Conservation (phyloP, 192 early-diverging fungal species). For the Gaertneriomyces semiglobifer region DNA sequence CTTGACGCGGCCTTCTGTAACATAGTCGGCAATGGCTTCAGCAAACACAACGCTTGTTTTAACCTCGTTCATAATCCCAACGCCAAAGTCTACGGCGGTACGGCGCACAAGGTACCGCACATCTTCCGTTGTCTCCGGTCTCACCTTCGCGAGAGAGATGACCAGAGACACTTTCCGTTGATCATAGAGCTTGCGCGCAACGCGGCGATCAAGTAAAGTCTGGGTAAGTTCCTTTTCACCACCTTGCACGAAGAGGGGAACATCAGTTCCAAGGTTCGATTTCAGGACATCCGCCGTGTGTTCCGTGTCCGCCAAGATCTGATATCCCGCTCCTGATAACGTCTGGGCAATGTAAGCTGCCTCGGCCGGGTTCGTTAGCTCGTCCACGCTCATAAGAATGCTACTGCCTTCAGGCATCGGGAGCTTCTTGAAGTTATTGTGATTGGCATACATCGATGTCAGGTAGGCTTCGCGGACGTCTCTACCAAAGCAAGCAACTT, state of each 20-base stretch:
- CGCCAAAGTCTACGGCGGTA: constrained; percentile 48
- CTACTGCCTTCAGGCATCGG: constrained; percentile 61
- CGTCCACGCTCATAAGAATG: constrained; percentile 64
- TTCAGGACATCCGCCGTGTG: constrained; percentile 52
- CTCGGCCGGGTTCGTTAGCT: constrained; percentile 67
- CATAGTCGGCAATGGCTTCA: constrained; percentile 51
- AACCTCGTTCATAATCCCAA: constrained; percentile 54
- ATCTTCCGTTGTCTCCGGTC: constrained; percentile 34
- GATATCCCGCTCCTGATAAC: constrained; percentile 61
- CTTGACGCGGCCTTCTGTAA: constrained; percentile 29
- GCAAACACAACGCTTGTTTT: constrained; percentile 46
- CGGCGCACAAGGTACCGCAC: constrained; percentile 44
- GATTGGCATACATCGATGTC: constrained; percentile 73
- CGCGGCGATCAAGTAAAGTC: constrained; percentile 35
- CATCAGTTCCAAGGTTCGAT: background rate
- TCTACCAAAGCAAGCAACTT: constrained; percentile 94
- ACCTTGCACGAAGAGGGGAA: background rate
- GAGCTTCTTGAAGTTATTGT: constrained; percentile 80
- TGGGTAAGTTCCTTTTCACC: constrained; percentile 16
- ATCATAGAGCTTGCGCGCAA: constrained; percentile 35
- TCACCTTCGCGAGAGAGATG: constrained; percentile 38
- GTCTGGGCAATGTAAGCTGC: constrained; percentile 66
- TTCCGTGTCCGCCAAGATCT: constrained; percentile 66
- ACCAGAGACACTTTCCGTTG: constrained; percentile 39
- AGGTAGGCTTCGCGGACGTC: constrained; percentile 88